These are phyloP conservation scores for Nicotiana attenuata DNA, from an alignment of 257 asterid species.

Conservation along the genomic window DNA sequence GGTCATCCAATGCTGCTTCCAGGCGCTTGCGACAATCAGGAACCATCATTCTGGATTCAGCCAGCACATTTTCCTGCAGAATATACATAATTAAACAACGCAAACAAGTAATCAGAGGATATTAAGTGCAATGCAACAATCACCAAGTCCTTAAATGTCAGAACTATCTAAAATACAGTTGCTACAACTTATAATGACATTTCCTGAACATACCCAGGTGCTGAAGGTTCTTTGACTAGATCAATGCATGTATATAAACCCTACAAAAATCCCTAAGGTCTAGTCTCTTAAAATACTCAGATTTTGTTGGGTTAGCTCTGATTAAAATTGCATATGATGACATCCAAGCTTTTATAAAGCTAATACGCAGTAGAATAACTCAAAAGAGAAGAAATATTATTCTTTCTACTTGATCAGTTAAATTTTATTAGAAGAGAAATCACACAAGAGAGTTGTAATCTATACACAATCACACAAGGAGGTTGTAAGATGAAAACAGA, in stretches of 20 bases:
- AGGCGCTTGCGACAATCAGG: slow-evolving; percentile 90
- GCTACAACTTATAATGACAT: background rate
- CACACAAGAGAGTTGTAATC: background rate
- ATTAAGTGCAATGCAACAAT: background rate
- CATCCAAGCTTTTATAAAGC: background rate
- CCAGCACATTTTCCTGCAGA: slow-evolving; percentile 77
- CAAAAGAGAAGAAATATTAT: background rate
- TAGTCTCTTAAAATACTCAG: background rate
- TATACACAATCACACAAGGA: too few species aligned
- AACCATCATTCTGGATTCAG: slow-evolving; percentile 95
- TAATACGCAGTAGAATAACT: background rate
- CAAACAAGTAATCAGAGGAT: background rate
- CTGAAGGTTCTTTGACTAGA: background rate
- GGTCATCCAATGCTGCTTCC: slow-evolving; percentile 72
- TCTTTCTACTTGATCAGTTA: background rate
- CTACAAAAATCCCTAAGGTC: background rate
- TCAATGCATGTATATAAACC: background rate
- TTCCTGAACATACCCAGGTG: background rate
- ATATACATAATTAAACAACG: background rate
- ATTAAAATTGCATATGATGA: background rate
- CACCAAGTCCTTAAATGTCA: background rate
- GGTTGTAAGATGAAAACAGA: background rate
- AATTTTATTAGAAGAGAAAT: background rate
- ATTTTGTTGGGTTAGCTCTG: background rate
- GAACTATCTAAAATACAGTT: background rate